Evolutionary conservation across 768 basidiomycete genomes (phyloP), one percentile per base, ranked within the genome.

Genomic region (Cantharellus anzutake): DNA sequence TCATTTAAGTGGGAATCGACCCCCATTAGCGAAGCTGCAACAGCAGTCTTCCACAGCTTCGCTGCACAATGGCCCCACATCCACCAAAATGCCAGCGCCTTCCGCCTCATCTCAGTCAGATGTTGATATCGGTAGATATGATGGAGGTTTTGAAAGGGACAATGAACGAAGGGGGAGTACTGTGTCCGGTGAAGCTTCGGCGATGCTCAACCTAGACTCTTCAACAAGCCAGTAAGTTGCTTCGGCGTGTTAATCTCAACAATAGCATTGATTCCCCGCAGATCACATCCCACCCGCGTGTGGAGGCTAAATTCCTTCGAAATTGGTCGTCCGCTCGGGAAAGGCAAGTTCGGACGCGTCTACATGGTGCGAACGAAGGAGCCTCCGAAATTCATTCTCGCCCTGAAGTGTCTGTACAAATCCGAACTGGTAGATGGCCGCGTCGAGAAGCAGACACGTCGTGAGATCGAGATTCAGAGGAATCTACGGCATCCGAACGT

Each of bases 401-500:
- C 94, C 34, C 81, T 98, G 71, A 98, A 98, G 72, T 92, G 88
- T 63, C 76, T 97, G 60, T 93, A 93, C 78, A 99, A 98, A 73
- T 84, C 86, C 58, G 96, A 99, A 72, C 86, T 99, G 67, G 81
- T 98, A 52, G 78, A 86, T 65, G 82, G 82, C 63, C 81, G 82
- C 64, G 92, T 97, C 53, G 94, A 98, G 74, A 97, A 94, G 68
- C 96, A 99, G 70, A 87, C 93, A 62, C 80, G 96, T 42, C 80
- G 96, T 58, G 96, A 99, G 71, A 98, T 99, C 66, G 96, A 98
- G 70, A 98, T 99, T 61, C 94, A 97, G 66, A 86, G 89, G 67
- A 93, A 97, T 71, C 78, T 97, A 48, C 75, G 94, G 58, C 94
- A 98, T 69, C 94, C 94, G 0, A 83, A 98, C 69, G 82, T 98